Base-by-base conservation (phyloP, 495 filamentous ascomycete genomes). In the Arthonia radiata region DNA sequence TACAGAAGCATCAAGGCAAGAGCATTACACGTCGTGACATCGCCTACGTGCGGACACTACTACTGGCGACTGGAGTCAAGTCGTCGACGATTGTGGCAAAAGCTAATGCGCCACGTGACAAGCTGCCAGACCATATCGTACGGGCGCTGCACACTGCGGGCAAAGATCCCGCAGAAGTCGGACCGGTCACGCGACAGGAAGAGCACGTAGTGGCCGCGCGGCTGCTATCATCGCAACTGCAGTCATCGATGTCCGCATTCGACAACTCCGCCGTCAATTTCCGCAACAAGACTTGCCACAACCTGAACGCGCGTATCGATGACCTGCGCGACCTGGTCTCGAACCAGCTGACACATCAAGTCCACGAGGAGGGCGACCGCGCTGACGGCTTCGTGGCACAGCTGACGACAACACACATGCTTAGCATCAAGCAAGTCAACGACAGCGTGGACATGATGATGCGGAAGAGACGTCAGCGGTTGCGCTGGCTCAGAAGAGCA, bases 41-140 rank as follows among this genome's bases (percentile, higher is more conserved):
- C 12, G 75, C 73, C 27, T 66, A 77, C 22, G 59, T 74, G 2
- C 56, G 63, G 29, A 61, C 79, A 2, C 54, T 89, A 1, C 60
- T 90, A 15, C 54, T 91, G 17, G 76, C 70, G 31, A 72, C 77
- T 0, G 81, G 80, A 24, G 67, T 90, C 42, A 83, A 83, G 46
- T 81, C 81, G 1, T 62, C 66, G 33, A 75, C 80, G 38, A 73
- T 91, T 31, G 53, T 56, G 21, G 61, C 67, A 7, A 59, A 70
- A 25, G 67, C 71, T 11, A 50, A 68, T 21, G 56, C 54, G 17
- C 23, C 24, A 2, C 37, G 39, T 13, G 14, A 28, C 25, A 26
- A 15, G 24, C 48, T 24, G 47, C 53, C 26, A 33, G 43, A 23
- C 36, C 54, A 37, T 48, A 51, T 31, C 44, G 44, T 9, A 40